Conservation (phyloP, 495 filamentous ascomycete species). For the Penicillium nucicola region DNA sequence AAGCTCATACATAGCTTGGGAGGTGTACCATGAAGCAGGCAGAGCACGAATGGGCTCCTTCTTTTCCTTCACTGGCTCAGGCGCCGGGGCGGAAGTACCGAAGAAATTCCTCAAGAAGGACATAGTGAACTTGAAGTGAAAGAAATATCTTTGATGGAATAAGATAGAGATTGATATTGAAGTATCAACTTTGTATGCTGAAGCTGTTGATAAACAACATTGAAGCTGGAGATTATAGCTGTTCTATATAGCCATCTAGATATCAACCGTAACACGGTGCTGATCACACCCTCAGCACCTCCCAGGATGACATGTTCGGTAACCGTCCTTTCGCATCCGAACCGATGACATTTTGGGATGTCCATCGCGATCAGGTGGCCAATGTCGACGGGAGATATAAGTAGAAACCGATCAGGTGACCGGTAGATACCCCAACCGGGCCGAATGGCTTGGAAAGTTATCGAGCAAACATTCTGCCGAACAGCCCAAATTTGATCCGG, state of each 20-base stretch:
- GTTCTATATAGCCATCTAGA: slow-evolving; percentile 17
- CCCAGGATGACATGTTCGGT: slow-evolving; percentile 5
- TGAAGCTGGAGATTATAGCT: slow-evolving; percentile 1
- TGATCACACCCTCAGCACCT: background rate
- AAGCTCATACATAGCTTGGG: slow-evolving; percentile 44
- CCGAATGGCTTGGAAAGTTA: slow-evolving; percentile 21
- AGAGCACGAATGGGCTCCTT: slow-evolving; percentile 34
- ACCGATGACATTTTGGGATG: slow-evolving; percentile 3
- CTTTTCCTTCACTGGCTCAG: slow-evolving; percentile 11
- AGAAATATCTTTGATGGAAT: slow-evolving; percentile 5
- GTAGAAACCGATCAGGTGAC: slow-evolving; percentile 23
- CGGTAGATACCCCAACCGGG: slow-evolving; percentile 13
- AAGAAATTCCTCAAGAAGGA: slow-evolving; percentile 31
- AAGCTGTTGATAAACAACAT: slow-evolving; percentile 7
- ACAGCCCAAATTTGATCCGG: background rate
- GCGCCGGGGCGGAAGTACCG: slow-evolving; percentile 17
- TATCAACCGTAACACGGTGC: slow-evolving; percentile 5
- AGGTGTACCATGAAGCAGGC: slow-evolving; percentile 46
- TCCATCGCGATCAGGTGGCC: slow-evolving; percentile 15
- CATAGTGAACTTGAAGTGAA: slow-evolving; percentile 13
- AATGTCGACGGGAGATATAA: slow-evolving; percentile 18
- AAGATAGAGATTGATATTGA: background rate
- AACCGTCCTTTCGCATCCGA: slow-evolving; percentile 8
- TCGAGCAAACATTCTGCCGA: background rate
- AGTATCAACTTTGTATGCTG: background rate